Evolutionary conservation across 208 protist genomes (phyloP).

Genomic region (Histomonas meleagridis): DNA sequence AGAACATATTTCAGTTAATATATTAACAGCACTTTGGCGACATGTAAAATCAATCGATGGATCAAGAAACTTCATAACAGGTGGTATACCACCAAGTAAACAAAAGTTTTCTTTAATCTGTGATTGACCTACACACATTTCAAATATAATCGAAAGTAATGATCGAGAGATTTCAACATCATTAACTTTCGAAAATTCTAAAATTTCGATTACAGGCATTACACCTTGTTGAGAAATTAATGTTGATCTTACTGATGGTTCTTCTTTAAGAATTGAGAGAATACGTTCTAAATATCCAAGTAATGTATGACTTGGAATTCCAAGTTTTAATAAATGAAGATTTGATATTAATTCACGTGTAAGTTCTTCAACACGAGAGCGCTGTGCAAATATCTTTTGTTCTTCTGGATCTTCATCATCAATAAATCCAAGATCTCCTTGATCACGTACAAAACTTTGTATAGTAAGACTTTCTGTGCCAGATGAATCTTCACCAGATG

Average conservation of each 20-base stretch:
- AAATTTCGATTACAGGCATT: neutral
- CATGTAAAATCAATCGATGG: neutral
- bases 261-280: neutral
- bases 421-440: neutral
- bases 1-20: neutral
- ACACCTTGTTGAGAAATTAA: neutral
- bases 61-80: neutral
- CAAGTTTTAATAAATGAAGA: neutral
- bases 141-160: neutral
- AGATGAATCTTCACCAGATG: neutral
- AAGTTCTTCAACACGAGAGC: neutral
- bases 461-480: no score
- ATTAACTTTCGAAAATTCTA: neutral
- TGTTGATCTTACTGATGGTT: neutral
- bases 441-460: neutral
- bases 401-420: neutral
- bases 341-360: neutral
- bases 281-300: neutral
- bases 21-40: neutral
- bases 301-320: no score
- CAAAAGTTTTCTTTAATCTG: conserved; percentile 32
- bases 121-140: neutral
- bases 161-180: neutral
- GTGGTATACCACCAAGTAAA: neutral
- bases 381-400: neutral